Conservation (phyloP, 495 filamentous ascomycete species). For the Penicillium salamii region DNA sequence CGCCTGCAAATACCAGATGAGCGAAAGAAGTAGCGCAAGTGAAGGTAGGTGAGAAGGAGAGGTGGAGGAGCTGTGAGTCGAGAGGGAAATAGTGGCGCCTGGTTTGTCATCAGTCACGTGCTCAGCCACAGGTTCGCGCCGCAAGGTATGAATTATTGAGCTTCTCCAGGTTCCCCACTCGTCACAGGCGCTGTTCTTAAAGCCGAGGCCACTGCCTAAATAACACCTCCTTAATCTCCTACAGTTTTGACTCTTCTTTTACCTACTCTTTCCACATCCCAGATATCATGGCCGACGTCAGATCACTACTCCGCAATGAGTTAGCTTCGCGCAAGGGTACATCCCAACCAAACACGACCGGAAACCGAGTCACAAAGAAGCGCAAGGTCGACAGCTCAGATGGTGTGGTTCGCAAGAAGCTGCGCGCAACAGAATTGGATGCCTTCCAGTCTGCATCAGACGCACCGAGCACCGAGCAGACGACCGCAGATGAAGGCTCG, state of each 20-base stretch:
- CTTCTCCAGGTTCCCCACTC: slow-evolving; percentile 33
- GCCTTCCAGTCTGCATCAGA: slow-evolving; percentile 23
- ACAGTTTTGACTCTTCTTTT: no score
- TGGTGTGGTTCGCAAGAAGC: slow-evolving; percentile 47
- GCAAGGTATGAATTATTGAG: slow-evolving; percentile 10
- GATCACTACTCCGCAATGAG: slow-evolving; percentile 77
- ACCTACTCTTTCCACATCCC: no score
- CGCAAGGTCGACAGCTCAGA: slow-evolving; percentile 53
- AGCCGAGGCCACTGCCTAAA: slow-evolving; percentile 12
- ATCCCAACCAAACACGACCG: slow-evolving; percentile 33
- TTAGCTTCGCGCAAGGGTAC: slow-evolving; percentile 71
- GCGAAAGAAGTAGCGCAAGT: slow-evolving; percentile 2
- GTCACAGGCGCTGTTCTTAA: slow-evolving; percentile 6
- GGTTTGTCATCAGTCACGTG: slow-evolving; percentile 11
- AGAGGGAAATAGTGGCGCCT: slow-evolving; percentile 13
- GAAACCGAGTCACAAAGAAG: slow-evolving; percentile 52
- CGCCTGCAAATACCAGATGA: slow-evolving; percentile 3
- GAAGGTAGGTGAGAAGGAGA: slow-evolving; percentile 14
- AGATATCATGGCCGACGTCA: slow-evolving; percentile 73
- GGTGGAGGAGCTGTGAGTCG: slow-evolving; percentile 3
- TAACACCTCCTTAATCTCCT: no score
- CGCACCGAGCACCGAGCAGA: slow-evolving; percentile 22
- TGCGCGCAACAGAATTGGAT: slow-evolving; percentile 33
- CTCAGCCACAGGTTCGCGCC: slow-evolving; percentile 12
- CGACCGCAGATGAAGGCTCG: slow-evolving; percentile 20